Conservation (phyloP, 164 flowering plant genomes). For the Magnolia sinica region DNA sequence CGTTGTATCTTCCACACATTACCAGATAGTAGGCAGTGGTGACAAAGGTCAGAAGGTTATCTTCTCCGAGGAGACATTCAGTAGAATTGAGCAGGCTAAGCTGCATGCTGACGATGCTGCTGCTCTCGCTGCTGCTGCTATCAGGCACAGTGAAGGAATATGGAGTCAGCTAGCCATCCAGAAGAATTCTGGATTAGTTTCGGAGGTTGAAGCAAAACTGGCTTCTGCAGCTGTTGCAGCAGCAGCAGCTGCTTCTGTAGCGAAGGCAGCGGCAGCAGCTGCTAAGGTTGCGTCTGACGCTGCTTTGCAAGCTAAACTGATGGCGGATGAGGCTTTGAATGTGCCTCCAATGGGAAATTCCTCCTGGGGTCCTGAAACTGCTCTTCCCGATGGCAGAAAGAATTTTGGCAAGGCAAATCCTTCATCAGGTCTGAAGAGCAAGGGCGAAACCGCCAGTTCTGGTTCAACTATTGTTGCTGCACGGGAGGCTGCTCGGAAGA, state of each 20-base stretch:
- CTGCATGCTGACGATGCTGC: conserved; percentile 80
- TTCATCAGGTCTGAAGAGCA: conserved; percentile 56
- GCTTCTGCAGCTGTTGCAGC: conserved; percentile 76
- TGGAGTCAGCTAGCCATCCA: conserved; percentile 71
- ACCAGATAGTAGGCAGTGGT: conserved; percentile 18
- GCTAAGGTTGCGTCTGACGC: conserved; percentile 91
- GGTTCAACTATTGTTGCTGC: conserved; percentile 65
- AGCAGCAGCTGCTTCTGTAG: conserved; percentile 93
- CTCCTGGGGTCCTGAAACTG: conserved; percentile 17
- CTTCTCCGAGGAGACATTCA: conserved; percentile 49
- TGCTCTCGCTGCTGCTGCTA: conserved; percentile 61
- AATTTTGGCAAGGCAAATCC: conserved; percentile 45
- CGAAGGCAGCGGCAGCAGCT: conserved; percentile 98
- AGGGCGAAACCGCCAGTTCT: conserved; percentile 31
- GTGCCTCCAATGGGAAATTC: conserved; percentile 22
- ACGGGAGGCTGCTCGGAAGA: conserved; percentile 68
- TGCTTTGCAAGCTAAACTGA: conserved; percentile 82
- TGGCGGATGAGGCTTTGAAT: conserved; percentile 75
- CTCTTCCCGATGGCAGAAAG: conserved; percentile 27
- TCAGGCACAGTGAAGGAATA: conserved; percentile 54
- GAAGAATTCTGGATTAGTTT: conserved; percentile 44
- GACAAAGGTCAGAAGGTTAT: conserved; percentile 29
- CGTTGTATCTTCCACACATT: conserved; percentile 23
- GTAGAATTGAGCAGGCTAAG: conserved; percentile 67
- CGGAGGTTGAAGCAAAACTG: conserved; percentile 63